Conservation (phyloP, 495 filamentous ascomycete genomes). For the Podospora appendiculata region DNA sequence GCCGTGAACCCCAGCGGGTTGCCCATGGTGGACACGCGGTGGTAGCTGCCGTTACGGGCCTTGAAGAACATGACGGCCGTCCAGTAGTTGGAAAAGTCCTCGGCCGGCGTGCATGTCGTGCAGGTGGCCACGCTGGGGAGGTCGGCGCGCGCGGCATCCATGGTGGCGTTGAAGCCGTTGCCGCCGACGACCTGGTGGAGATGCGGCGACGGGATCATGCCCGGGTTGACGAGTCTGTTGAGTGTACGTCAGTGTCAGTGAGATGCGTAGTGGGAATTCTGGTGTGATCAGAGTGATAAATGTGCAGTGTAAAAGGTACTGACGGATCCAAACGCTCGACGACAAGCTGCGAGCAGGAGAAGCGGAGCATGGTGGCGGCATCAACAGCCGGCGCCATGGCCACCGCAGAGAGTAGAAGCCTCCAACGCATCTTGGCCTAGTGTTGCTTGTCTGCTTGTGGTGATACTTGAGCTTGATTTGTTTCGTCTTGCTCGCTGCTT, state of each 20-base stretch:
- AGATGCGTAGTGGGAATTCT: not conserved
- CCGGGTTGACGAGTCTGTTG: slow-evolving; percentile 36
- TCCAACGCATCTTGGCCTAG: not conserved
- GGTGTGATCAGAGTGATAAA: not conserved
- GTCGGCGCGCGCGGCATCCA: slow-evolving; percentile 23
- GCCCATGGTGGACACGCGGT: slow-evolving; percentile 34
- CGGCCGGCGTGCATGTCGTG: slow-evolving; percentile 11
- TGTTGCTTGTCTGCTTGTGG: not conserved
- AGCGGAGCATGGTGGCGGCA: not conserved
- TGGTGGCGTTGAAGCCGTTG: slow-evolving; percentile 29
- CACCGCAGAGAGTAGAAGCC: not conserved
- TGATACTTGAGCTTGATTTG: no score
- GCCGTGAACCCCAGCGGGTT: slow-evolving; percentile 38
- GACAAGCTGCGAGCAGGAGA: not conserved
- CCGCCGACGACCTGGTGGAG: slow-evolving; percentile 41
- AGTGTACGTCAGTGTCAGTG: slow-evolving; percentile 1
- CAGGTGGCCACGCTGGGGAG: slow-evolving; percentile 24
- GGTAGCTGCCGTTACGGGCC: slow-evolving; percentile 36
- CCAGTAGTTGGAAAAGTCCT: slow-evolving; percentile 26
- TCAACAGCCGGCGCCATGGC: not conserved
- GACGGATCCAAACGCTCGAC: not conserved
- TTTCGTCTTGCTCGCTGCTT: no score
- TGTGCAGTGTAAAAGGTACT: not conserved
- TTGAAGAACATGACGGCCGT: slow-evolving; percentile 39
- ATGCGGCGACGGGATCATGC: slow-evolving; percentile 28